These are phyloP conservation scores for Carex littledalei DNA, from an alignment of 176 grass and related monocot genomes.

Conservation along the genomic window DNA sequence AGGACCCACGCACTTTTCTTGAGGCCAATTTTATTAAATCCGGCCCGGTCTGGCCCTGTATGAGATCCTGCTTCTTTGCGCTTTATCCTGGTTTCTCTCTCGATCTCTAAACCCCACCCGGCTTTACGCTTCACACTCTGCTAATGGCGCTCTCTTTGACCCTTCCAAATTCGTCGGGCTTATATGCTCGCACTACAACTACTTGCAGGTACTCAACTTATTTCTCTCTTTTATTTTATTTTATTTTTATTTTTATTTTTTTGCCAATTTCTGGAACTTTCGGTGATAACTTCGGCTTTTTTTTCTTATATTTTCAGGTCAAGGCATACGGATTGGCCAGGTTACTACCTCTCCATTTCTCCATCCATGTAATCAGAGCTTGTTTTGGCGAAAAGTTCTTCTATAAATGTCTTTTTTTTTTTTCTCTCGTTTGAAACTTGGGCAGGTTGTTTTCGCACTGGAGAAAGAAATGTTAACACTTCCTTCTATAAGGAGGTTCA, in stretches of 20 bases:
- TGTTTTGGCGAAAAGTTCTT: background rate
- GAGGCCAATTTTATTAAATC: background rate
- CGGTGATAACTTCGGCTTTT: background rate
- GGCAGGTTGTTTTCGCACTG: conserved; percentile 49
- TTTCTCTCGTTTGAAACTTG: conserved; percentile 21
- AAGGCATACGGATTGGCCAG: background rate
- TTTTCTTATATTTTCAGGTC: conserved; percentile 1
- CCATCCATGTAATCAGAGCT: background rate
- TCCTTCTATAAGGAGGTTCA: conserved; percentile 50
- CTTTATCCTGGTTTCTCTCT: conserved; percentile 1
- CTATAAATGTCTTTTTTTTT: background rate
- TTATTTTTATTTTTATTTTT: background rate
- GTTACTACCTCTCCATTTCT: background rate
- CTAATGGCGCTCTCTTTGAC: conserved; percentile 29
- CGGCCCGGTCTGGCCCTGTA: background rate
- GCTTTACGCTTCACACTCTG: background rate
- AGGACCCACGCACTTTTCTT: background rate
- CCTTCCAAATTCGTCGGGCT: background rate
- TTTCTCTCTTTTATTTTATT: background rate
- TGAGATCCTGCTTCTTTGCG: background rate
- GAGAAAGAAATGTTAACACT: conserved; percentile 47
- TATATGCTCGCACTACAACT: background rate
- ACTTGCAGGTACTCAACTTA: conserved; percentile 11
- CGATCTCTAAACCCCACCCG: background rate
- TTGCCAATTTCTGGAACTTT: background rate